These are phyloP conservation scores for Backusella luteola DNA, from an alignment of 192 early-diverging fungal genomes.

Conservation along the genomic window DNA sequence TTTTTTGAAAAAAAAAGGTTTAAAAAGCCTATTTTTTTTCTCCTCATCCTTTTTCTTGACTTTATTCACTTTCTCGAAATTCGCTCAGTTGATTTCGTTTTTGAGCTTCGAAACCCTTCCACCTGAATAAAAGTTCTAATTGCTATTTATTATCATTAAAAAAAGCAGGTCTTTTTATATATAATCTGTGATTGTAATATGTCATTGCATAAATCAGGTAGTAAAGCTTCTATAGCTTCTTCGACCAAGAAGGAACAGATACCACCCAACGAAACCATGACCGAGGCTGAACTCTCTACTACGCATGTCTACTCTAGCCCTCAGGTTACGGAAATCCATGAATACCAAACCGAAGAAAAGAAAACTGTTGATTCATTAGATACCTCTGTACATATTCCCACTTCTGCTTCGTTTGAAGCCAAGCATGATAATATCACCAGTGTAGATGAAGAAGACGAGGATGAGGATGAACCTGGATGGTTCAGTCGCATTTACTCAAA, in stretches of 20 bases:
- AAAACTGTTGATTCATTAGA: background rate
- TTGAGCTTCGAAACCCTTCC: background rate
- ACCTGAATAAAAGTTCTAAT: background rate
- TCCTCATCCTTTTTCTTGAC: background rate
- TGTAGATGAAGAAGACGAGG: background rate
- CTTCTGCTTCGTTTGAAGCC: background rate
- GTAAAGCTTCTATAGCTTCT: background rate
- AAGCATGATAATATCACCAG: background rate
- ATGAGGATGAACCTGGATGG: background rate
- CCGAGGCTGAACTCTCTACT: background rate
- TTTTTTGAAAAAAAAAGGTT: background rate
- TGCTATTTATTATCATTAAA: background rate
- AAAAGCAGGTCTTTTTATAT: background rate
- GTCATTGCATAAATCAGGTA: constrained; percentile 1
- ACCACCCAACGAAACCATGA: background rate
- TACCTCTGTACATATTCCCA: background rate
- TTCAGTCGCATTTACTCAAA: background rate
- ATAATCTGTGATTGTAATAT: background rate
- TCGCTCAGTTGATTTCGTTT: background rate
- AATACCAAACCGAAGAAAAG: background rate
- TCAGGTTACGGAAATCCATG: background rate
- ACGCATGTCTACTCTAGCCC: background rate
- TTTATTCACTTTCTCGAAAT: background rate
- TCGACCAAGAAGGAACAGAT: background rate
- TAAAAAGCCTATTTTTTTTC: background rate